phyloP scores from a whole-genome alignment of 2,329 filamentous ascomycete species.

The Claviceps capensis region DNA sequence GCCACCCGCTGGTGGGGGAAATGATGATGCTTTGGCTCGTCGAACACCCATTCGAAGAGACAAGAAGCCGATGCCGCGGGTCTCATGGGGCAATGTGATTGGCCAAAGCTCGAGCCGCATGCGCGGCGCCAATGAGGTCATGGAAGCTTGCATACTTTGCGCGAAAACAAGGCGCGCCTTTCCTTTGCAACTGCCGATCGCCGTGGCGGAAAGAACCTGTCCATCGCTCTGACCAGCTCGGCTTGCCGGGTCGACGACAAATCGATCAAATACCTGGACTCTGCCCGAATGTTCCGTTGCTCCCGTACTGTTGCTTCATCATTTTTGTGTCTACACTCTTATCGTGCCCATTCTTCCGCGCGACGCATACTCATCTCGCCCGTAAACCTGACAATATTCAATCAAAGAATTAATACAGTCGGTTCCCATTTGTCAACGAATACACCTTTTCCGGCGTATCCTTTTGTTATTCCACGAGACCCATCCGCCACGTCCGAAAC shows the following conservation, averaged over 20 bases:
- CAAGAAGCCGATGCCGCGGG: not conserved
- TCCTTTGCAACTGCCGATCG: slow-evolving; percentile 6
- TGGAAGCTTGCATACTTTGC: slow-evolving; percentile 1
- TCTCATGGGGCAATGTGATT: not conserved
- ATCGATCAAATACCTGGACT: not conserved
- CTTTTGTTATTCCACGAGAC: not conserved
- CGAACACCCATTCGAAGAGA: not conserved
- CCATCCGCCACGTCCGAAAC: not conserved
- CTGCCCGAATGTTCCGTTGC: not conserved
- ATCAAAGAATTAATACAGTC: not conserved
- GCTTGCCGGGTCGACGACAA: not conserved
- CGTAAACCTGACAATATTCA: not conserved
- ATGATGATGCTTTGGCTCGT: too few species aligned
- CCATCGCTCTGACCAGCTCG: not conserved
- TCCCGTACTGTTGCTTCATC: not conserved
- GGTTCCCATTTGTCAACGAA: not conserved
- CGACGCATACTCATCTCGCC: not conserved
- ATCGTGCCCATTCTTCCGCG: not conserved
- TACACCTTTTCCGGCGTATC: not conserved
- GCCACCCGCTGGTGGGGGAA: too few species aligned
- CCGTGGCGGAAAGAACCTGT: not conserved
- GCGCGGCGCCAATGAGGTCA: slow-evolving; percentile 5
- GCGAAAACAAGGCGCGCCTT: not conserved
- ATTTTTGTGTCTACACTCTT: not conserved
- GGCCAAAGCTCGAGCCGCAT: not conserved